These are phyloP conservation scores for Annulohypoxylon moriforme DNA, from an alignment of 495 filamentous ascomycete genomes.

Conservation along the genomic window DNA sequence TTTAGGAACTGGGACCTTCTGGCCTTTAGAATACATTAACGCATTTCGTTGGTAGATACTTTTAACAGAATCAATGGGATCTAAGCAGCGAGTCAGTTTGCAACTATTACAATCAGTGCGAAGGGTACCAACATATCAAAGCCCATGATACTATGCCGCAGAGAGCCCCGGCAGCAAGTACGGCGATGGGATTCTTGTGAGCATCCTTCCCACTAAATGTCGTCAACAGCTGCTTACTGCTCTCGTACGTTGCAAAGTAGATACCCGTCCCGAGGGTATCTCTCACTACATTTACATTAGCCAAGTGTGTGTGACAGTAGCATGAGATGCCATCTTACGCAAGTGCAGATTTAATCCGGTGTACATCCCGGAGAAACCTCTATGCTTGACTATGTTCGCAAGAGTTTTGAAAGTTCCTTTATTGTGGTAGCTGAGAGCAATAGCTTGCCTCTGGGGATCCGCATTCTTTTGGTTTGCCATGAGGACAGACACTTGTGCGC, in stretches of 20 bases:
- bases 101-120: constrained; percentile 4
- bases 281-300: constrained; percentile 63
- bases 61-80: constrained; percentile 87
- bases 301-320: not conserved
- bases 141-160: constrained; percentile 87
- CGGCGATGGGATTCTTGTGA: constrained; percentile 77
- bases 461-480: constrained; percentile 75
- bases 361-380: constrained; percentile 83
- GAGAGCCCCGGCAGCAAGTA: constrained; percentile 77
- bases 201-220: constrained; percentile 74
- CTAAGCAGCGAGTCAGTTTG: constrained; percentile 47
- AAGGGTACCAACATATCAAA: constrained; percentile 66
- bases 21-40: constrained; percentile 70
- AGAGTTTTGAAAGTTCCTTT: constrained; percentile 85
- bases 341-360: constrained; percentile 87
- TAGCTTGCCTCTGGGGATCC: constrained; percentile 63
- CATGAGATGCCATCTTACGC: constrained; percentile 59
- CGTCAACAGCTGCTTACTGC: constrained; percentile 83
- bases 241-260: constrained; percentile 94
- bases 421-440: constrained; percentile 77
- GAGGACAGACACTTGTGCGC: constrained; percentile 88
- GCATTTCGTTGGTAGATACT: constrained; percentile 85
- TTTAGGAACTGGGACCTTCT: constrained; percentile 69
- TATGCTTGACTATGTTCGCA: constrained; percentile 78
- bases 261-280: constrained; percentile 90